Base-by-base conservation (phyloP, 1,284 basidiomycete genomes). In the Leccinum pachyderme region DNA sequence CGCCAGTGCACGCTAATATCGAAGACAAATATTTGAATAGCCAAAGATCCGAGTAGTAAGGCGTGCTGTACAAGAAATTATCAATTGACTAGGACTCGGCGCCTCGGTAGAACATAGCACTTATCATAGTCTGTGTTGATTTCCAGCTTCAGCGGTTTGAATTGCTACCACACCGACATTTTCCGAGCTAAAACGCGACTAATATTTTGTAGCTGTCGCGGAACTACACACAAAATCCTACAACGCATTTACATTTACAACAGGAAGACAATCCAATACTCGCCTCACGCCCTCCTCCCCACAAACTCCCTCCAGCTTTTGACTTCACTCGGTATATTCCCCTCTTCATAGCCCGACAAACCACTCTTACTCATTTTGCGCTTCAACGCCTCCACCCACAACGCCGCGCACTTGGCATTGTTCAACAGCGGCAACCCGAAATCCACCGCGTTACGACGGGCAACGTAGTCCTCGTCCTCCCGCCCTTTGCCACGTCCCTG, bases 401-500 rank as follows among this genome's bases (percentile, higher is more conserved):
- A 80, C 58, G 89, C 82, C 2, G 95, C 97, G 56, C 87, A 91
- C 59, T 87, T 86, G 54, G 94, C 84, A 72, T 98, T 94, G 77
- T 97, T 98, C 63, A 99, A 80, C 58, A 98, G 74, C 9, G 94
- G 91, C 56, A 91, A 77, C 61, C 92, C 93, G 65, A 96, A 96
- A 77, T 95, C 92, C 51, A 95, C 93, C 47, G 93, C 92, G 65
- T 93, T 95, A 62, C 93, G 89, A 56, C 56, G 84, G 52, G 97
- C 95, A 44, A 98, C 95, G 67, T 99, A 99, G 70, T 99, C 95
- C 74, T 98, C 93, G 72, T 99, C 96, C 22, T 87, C 79, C 27
- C 87, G 85, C 63, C 87, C 85, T 49, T 78, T 79, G 29, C 89
- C 96, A 13, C 95, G 85, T 59, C 84, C 78, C 67, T 88, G 86